Base-by-base conservation (phyloP, 768 basidiomycete species). In the Kwoniella dendrophila region DNA sequence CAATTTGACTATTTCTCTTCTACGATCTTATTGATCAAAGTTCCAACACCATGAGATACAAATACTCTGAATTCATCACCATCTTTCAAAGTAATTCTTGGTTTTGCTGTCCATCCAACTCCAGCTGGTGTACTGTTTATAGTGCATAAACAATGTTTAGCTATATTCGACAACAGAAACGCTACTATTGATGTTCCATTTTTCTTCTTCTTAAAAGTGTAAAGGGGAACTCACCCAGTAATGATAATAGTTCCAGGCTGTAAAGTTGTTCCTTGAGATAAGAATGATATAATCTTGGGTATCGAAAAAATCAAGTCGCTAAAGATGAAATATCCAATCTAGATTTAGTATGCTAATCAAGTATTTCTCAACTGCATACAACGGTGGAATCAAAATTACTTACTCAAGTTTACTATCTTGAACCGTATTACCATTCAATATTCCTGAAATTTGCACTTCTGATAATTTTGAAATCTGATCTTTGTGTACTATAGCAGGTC, bases 261-360 rank as follows among this genome's bases (percentile, higher is more conserved):
- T 7, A 81, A 66, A 0, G 79, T 81, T 1, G 80, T 79, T 1
- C 81, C 80, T 55, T 80, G 77, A 0, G 78, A 79, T 26, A 80
- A 63, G 70, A 75, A 76, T 2, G 79, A 72, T 34, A 80, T 82
- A 1, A 90, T 90, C 73, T 88, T 84, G 45, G 86, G 85, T 33
- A 92, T 85, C 66, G 79, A 85, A 82, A 92, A 94, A 58, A 94
- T 88, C 72, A 91, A 88, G 64, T 88, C 84, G 51, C 90, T 92
- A 71, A 38, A 38, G 3, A 22, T n/a, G 43, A 44, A 24, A 44
- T n/a, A n/a, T n/a, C n/a, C n/a, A n/a, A n/a, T n/a, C n/a, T n/a
- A n/a, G n/a, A n/a, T n/a, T n/a, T n/a, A n/a, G n/a, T n/a, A n/a
- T n/a, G n/a, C n/a, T n/a, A n/a, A n/a, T n/a, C n/a, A n/a, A n/a